A percentile compares a stretch with the other conserved stretches of the same genome.
Conservation (phyloP, 2,329 filamentous ascomycete species). For the Claviceps digitariae region DNA sequence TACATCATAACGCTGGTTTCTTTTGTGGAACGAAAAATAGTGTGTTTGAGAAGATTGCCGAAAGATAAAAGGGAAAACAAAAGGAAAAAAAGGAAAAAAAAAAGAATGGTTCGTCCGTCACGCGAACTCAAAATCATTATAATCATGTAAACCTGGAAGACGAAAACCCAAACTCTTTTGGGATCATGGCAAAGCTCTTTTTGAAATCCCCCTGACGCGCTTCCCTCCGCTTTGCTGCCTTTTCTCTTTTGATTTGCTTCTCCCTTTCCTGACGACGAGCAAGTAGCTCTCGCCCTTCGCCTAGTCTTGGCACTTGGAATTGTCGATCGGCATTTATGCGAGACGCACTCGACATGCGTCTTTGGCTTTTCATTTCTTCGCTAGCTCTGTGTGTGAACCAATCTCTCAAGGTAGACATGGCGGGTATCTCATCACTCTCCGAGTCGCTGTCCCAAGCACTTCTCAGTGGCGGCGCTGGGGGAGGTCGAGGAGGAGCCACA, state of each 20-base stretch:
- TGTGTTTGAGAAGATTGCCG: background rate
- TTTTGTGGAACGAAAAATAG: background rate
- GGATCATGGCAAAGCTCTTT: background rate
- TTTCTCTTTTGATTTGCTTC: constrained; percentile 1
- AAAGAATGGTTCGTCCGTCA: background rate
- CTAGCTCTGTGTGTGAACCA: constrained; percentile 6
- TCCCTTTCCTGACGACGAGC: background rate
- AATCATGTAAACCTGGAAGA: background rate
- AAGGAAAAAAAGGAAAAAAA: background rate
- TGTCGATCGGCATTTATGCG: constrained; percentile 7
- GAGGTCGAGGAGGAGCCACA: constrained; percentile 4
- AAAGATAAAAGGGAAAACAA: background rate
- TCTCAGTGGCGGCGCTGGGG: constrained; percentile 6
- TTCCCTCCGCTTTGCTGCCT: constrained; percentile 2
- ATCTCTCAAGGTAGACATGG: constrained; percentile 5
- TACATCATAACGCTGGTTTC: background rate
- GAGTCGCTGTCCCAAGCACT: constrained; percentile 21
- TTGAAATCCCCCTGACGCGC: background rate
- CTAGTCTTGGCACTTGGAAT: constrained; percentile 11
- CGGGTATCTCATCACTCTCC: constrained; percentile 15
- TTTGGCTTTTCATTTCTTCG: constrained; percentile 2
- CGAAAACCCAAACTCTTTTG: background rate
- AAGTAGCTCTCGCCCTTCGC: constrained; percentile 10
- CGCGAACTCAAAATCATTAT: background rate
- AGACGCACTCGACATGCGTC: background rate